Conservation (phyloP, 2,329 filamentous ascomycete species). For the Apiospora hydei region DNA sequence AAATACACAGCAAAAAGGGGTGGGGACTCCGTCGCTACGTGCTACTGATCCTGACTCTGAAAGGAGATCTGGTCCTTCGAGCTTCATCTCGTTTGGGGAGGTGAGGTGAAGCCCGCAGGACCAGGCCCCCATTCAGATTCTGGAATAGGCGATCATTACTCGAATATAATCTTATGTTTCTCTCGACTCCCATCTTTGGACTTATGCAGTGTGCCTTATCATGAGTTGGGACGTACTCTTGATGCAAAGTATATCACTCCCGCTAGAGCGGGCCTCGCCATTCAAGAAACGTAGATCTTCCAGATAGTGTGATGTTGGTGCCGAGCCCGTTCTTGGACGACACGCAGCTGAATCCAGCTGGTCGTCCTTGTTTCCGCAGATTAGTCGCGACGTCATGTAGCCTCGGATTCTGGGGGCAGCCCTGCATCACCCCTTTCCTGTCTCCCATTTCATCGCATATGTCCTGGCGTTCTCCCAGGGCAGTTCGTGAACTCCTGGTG, state of each 20-base stretch:
- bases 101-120: not conserved
- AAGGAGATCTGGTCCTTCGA: not conserved
- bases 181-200: not conserved
- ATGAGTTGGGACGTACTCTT: not conserved
- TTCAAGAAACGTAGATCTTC: not conserved
- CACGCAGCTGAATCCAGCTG: not conserved
- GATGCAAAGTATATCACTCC: not conserved
- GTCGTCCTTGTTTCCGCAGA: not conserved
- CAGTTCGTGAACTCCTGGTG: too few relatives aligned
- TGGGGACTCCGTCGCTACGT: conserved; percentile 5
- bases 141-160: not conserved
- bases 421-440: too few relatives aligned
- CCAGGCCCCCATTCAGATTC: not conserved
- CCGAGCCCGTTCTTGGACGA: not conserved
- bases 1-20: conserved; percentile 6
- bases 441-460: too few relatives aligned
- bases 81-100: not conserved
- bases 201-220: not conserved
- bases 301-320: not conserved
- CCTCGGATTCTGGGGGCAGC: too few relatives aligned
- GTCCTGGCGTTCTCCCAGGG: too few relatives aligned
- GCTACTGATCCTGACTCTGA: not conserved
- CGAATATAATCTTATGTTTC: not conserved
- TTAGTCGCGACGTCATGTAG: not conserved
- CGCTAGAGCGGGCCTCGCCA: not conserved